phyloP scores from a whole-genome alignment of 2,329 filamentous ascomycete species.

The Claviceps spartinae region DNA sequence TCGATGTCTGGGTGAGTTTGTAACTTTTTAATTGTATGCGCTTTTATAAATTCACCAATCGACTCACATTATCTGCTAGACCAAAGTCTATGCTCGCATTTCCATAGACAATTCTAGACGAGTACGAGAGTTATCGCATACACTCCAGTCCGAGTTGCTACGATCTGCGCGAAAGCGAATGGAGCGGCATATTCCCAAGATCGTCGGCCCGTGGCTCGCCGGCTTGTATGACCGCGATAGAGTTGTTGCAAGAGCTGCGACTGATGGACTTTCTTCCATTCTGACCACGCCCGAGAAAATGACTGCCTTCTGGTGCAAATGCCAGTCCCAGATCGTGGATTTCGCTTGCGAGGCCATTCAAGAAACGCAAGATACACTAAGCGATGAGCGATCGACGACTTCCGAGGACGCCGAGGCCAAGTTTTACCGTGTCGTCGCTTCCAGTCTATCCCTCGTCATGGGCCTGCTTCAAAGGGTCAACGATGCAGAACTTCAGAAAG shows the following conservation, averaged over 20 bases:
- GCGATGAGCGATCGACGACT: constrained; percentile 75
- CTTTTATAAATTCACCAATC: not conserved
- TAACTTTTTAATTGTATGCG: not conserved
- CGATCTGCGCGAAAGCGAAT: constrained; percentile 65
- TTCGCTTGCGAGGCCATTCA: constrained; percentile 69
- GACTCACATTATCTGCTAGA: constrained; percentile 31
- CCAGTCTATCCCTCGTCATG: constrained; percentile 40
- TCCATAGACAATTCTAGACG: constrained; percentile 82
- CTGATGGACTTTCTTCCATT: constrained; percentile 60
- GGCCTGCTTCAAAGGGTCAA: constrained; percentile 34
- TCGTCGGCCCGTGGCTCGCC: constrained; percentile 82
- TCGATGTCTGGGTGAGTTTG: constrained; percentile 69
- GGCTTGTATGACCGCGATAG: constrained; percentile 80
- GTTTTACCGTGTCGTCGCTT: constrained; percentile 59
- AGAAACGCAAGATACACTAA: constrained; percentile 70
- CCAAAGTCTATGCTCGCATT: constrained; percentile 72
- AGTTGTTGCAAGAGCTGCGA: constrained; percentile 60
- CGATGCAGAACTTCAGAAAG: constrained; percentile 41
- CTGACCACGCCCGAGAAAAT: constrained; percentile 72
- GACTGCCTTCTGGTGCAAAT: constrained; percentile 62
- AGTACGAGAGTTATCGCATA: constrained; percentile 77
- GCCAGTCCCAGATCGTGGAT: constrained; percentile 66
- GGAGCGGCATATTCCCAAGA: constrained; percentile 60
- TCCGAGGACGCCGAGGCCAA: constrained; percentile 77
- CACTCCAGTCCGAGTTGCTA: constrained; percentile 50